Base-by-base conservation (phyloP, 1,284 basidiomycete species). In the Xerocomus minutiporus region DNA sequence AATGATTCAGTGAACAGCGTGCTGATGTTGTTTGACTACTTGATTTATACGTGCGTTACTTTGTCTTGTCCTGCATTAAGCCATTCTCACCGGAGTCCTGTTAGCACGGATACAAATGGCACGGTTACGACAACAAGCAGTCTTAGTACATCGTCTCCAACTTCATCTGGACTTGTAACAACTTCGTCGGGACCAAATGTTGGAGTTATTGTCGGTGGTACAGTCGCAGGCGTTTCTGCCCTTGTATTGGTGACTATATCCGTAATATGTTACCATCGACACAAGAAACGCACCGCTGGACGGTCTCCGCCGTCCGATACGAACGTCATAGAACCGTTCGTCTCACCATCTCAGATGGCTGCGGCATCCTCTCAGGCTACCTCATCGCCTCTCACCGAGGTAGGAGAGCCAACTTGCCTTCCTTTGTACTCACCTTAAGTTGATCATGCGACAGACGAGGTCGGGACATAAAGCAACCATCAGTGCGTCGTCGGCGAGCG, bases 11-110 rank as follows among this genome's bases (percentile, higher is more conserved):
- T 9, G 9, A 8, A 35, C 15, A 5, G 11, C 6, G 25, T 39
- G 5, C n/a, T 50, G 42, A 40, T 50, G 1, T 11, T 53, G 5
- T 53, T 53, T 34, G 52, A 53, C 31, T 53, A 53, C 23, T 40
- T 53, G n/a, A 39, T 50, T 17, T 53, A 50, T 50, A 45, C 52
- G 46, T 48, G 8, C 8, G 51, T 32, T 11, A 1, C 13, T 28
- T 31, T 12, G 5, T 38, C 15, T 43, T 8, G 8, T 20, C 34
- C 7, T 17, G 9, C 8, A 13, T 15, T 8, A 23, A 3, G 5
- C 9, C 7, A 11, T 13, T 48, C 28, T 48, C 15, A 44, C 13
- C 5, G 6, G 9, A n/a, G 3, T 13, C 34, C 11, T 3, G 1
- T 38, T 46, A 63, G 61, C 17, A 51, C 40, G 15, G 34, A 53